Percentiles rank a stretch among this genome's conserved stretches.
phyloP scores from a whole-genome alignment of 371 early-diverging fungal genomes.

The Actinomortierella ambigua region DNA sequence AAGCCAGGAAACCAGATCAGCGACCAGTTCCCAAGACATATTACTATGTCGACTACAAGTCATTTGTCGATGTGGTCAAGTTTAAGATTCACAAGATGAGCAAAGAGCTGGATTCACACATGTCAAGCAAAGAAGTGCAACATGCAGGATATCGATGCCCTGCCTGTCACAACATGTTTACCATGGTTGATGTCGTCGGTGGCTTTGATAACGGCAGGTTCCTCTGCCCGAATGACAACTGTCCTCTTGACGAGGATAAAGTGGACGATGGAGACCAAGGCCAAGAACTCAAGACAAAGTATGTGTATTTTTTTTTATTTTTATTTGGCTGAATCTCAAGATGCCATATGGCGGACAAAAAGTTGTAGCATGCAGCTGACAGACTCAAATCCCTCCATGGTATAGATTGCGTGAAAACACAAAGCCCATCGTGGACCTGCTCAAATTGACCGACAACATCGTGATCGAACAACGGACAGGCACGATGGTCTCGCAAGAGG shows the following conservation, averaged over 20 bases:
- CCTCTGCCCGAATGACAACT: slow-evolving; percentile 24
- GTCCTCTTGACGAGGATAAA: slow-evolving; percentile 20
- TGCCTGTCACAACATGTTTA: slow-evolving; percentile 56
- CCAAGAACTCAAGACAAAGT: slow-evolving; percentile 37
- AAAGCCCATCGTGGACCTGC: slow-evolving; percentile 77
- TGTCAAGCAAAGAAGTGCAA: slow-evolving; percentile 73
- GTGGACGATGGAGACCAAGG: slow-evolving; percentile 37
- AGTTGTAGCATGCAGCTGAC: slow-evolving; percentile 61
- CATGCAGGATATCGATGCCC: slow-evolving; percentile 78
- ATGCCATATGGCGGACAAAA: no score
- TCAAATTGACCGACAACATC: slow-evolving; percentile 82
- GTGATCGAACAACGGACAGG: slow-evolving; percentile 53
- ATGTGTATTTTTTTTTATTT: no score
- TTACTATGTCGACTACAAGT: slow-evolving; percentile 91
- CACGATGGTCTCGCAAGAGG: slow-evolving; percentile 28
- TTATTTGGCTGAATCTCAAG: no score
- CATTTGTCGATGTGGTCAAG: slow-evolving; percentile 92
- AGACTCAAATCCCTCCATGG: slow-evolving; percentile 72
- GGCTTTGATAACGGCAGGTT: slow-evolving; percentile 16
- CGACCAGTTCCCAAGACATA: slow-evolving; percentile 72
- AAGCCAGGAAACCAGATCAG: slow-evolving; percentile 69
- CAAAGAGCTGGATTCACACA: slow-evolving; percentile 67
- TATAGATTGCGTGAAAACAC: slow-evolving; percentile 80
- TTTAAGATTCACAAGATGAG: slow-evolving; percentile 90
- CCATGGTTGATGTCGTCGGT: slow-evolving; percentile 28